Evolutionary conservation across 2,329 filamentous ascomycete genomes (phyloP).

Genomic region (Colletotrichum magnum): DNA sequence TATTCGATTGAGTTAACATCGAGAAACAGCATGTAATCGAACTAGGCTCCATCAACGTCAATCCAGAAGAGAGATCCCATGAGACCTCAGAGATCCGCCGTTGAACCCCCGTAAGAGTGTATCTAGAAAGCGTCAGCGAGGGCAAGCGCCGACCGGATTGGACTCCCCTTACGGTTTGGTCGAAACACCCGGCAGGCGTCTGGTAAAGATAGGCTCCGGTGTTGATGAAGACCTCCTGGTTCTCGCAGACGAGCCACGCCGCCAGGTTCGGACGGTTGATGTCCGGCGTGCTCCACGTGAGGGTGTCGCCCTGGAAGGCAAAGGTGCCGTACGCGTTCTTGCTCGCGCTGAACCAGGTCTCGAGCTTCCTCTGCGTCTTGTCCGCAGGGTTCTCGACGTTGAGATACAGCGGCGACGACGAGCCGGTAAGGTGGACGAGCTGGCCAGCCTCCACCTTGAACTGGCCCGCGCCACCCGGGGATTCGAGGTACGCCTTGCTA

Average conservation of each 20-base stretch:
- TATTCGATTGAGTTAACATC: no score
- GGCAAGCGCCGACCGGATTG: background rate
- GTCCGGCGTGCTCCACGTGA: conserved; percentile 66
- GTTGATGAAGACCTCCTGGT: conserved; percentile 69
- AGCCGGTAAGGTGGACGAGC: conserved; percentile 64
- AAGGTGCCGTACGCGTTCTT: conserved; percentile 70
- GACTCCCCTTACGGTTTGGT: conserved; percentile 65
- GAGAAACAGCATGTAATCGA: background rate
- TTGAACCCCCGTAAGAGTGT: conserved; percentile 40
- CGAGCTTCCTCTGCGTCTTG: conserved; percentile 61
- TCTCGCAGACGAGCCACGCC: conserved; percentile 71
- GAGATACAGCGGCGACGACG: conserved; percentile 58
- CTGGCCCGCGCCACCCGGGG: conserved; percentile 68
- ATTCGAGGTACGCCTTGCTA: conserved; percentile 65
- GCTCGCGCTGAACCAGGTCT: conserved; percentile 64
- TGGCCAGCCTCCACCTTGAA: conserved; percentile 70
- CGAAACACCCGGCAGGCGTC: conserved; percentile 70
- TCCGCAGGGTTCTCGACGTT: conserved; percentile 62
- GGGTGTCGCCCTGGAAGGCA: conserved; percentile 69
- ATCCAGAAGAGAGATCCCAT: no score
- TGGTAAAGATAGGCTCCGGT: conserved; percentile 71
- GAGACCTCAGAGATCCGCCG: conserved; percentile 29
- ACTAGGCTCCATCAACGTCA: background rate
- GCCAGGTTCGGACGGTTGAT: conserved; percentile 67
- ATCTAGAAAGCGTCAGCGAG: conserved; percentile 27